Evolutionary conservation across 306 rosid genomes (phyloP).

Genomic region (Canavalia ensiformis): DNA sequence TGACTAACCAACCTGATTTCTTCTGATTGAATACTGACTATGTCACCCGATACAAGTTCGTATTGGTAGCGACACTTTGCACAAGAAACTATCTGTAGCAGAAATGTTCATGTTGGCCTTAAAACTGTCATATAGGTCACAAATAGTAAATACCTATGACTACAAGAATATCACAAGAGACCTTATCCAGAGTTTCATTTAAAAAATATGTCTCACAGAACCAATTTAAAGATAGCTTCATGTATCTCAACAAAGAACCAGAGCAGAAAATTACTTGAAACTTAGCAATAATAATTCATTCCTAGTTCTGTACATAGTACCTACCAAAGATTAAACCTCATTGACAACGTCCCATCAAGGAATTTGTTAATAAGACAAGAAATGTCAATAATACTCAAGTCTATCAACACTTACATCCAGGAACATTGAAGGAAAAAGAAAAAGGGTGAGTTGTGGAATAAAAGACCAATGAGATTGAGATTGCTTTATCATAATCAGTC

Average conservation of each 20-base stretch:
- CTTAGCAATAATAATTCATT: slow-evolving; percentile 13
- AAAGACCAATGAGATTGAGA: slow-evolving; percentile 4
- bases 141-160: slow-evolving; percentile 3
- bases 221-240: slow-evolving; percentile 4
- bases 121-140: slow-evolving; percentile 11
- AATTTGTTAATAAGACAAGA: slow-evolving; percentile 29
- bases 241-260: slow-evolving; percentile 36
- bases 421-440: slow-evolving; percentile 26
- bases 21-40: slow-evolving; percentile 83
- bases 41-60: slow-evolving; percentile 89
- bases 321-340: not conserved
- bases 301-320: not conserved
- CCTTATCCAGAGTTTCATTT: slow-evolving; percentile 1
- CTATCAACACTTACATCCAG: not conserved
- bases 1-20: slow-evolving; percentile 85
- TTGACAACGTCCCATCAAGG: slow-evolving; percentile 22
- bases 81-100: slow-evolving; percentile 89
- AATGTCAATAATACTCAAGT: slow-evolving; percentile 6
- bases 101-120: slow-evolving; percentile 30
- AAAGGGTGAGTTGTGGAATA: slow-evolving; percentile 20
- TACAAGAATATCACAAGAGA: slow-evolving; percentile 7
- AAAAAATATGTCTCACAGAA: not conserved
- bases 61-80: slow-evolving; percentile 93
- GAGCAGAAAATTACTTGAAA: not conserved
- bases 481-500: not conserved